These are phyloP conservation scores for Diaporthe sp. DNA, from an alignment of 2,329 filamentous ascomycete species.

Conservation along the genomic window DNA sequence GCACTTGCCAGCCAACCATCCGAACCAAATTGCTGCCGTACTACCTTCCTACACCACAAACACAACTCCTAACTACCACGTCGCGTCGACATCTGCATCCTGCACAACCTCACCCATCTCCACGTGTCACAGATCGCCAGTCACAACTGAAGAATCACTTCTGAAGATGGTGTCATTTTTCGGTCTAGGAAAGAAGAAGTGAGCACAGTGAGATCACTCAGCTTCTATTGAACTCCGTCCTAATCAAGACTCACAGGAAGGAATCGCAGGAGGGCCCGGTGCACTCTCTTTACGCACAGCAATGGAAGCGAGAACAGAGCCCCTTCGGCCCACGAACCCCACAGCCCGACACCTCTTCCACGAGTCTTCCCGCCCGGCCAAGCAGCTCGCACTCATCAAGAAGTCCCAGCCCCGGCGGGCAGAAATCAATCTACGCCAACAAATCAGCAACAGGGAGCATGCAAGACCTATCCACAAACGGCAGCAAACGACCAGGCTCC, in stretches of 20 bases:
- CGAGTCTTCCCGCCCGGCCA: background rate
- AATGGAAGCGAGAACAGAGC: constrained; percentile 22
- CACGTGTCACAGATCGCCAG: background rate
- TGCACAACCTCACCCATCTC: background rate
- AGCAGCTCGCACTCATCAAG: constrained; percentile 15
- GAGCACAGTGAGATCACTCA: background rate
- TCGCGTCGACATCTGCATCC: background rate
- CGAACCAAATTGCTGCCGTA: background rate
- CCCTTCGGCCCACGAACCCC: constrained; percentile 3
- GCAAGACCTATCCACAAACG: constrained; percentile 2
- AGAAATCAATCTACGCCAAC: constrained; percentile 4
- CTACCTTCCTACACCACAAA: background rate
- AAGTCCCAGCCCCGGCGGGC: background rate
- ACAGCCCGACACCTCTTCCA: background rate
- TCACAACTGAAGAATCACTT: background rate
- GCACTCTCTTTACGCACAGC: constrained; percentile 16
- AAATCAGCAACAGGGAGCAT: constrained; percentile 8
- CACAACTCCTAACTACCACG: background rate
- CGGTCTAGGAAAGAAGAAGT: constrained; percentile 17
- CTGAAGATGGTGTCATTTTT: constrained; percentile 10
- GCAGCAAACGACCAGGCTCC: background rate
- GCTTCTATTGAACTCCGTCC: background rate
- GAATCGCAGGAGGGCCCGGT: background rate
- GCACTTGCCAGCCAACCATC: background rate
- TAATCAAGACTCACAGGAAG: background rate